Base-by-base conservation (phyloP, 495 filamentous ascomycete genomes). In the Penicillium alfredii region DNA sequence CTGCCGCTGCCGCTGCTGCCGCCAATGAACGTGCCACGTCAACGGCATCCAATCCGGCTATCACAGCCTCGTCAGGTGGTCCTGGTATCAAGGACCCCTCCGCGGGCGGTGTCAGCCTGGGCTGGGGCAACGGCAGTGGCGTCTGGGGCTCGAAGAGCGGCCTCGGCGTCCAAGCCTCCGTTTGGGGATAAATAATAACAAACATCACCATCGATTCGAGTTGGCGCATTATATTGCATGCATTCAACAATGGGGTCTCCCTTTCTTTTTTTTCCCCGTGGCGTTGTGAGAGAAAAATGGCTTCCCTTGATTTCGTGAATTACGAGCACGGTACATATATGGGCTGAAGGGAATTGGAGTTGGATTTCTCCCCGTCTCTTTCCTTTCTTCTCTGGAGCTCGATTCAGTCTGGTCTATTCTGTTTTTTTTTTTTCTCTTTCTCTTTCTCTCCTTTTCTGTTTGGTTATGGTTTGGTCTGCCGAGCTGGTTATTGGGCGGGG, bases 141-240 rank as follows among this genome's bases (percentile, higher is more conserved):
- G 82, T 85, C 38, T 88, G 84, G 84, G 82, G 82, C 26, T 78
- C 69, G 37, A 86, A 84, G 64, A 76, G 73, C 28, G 74, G 74
- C 17, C 68, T 85, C 19, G 78, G 81, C 32, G 78, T 81, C 33
- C 81, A 84, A 49, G 81, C 82, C 28, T 84, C 81, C 31, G 83
- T 86, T 40, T 88, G 82, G 83, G 82, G 82, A 43, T 88, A 75
- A 71, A 42, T 4, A 49, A 30, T 41, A 38, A 35, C 12, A 35
- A 24, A n/a, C n/a, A n/a, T n/a, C n/a, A n/a, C n/a, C n/a, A n/a
- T n/a, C n/a, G n/a, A n/a, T n/a, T n/a, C 30, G 30, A 11, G 15
- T 35, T 35, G 35, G 36, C 35, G 31, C 24, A 30, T 31, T 14
- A 16, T 33, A 24, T 40, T 34, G 34, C 18, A 45, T 50, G 42